Conservation (phyloP, 2,329 filamentous ascomycete genomes). For the Fusarium penzigii region DNA sequence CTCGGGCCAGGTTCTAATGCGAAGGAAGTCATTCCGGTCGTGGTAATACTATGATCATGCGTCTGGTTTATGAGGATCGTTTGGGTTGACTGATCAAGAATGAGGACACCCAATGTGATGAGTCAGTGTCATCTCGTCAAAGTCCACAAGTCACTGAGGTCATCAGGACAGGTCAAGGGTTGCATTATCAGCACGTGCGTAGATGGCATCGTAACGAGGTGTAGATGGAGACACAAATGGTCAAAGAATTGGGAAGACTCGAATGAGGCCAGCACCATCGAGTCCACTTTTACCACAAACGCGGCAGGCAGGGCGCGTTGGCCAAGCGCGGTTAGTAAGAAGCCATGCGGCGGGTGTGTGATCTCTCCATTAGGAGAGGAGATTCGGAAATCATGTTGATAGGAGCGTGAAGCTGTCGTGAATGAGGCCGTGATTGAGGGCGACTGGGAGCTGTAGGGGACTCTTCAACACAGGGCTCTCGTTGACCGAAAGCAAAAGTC, state of each 20-base stretch:
- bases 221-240: slow-evolving; percentile 12
- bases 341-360: slow-evolving; percentile 61
- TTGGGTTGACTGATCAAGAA: slow-evolving; percentile 2
- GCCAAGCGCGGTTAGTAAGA: slow-evolving; percentile 53
- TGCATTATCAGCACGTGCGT: slow-evolving; percentile 13
- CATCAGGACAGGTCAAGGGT: slow-evolving; percentile 9
- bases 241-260: slow-evolving; percentile 25
- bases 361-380: slow-evolving; percentile 50
- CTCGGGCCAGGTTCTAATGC: slow-evolving; percentile 29
- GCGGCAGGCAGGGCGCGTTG: slow-evolving; percentile 28
- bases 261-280: slow-evolving; percentile 29
- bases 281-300: slow-evolving; percentile 26
- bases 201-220: slow-evolving; percentile 15
- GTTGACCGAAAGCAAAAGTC: slow-evolving; percentile 92
- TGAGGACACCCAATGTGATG: slow-evolving; percentile 16
- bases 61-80: slow-evolving; percentile 21
- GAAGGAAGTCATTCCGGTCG: slow-evolving; percentile 30
- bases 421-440: slow-evolving; percentile 39
- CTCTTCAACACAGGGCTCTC: slow-evolving; percentile 55
- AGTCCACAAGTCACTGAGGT: slow-evolving; percentile 12
- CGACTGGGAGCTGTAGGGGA: slow-evolving; percentile 60
- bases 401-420: slow-evolving; percentile 38
- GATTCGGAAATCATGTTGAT: slow-evolving; percentile 48
- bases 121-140: slow-evolving; percentile 14
- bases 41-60: slow-evolving; percentile 29